Conservation (phyloP, 2,329 filamentous ascomycete genomes). For the Onygenales sp. region DNA sequence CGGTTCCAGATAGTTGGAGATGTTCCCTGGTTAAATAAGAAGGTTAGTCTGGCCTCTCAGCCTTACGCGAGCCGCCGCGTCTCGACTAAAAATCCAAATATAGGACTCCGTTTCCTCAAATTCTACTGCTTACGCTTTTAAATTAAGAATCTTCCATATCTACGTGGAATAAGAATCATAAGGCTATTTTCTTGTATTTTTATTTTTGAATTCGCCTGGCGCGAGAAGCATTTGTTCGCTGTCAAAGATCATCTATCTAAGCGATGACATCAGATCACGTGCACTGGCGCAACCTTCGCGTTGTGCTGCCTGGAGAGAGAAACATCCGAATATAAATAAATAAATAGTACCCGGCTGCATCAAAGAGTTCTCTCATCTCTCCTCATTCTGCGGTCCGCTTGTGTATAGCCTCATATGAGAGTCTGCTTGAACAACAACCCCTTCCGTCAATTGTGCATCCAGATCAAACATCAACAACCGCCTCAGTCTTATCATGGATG, state of each 20-base stretch:
- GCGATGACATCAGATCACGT: constrained; percentile 7
- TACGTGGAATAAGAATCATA: no score
- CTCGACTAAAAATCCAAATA: no score
- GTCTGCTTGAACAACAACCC: neutral
- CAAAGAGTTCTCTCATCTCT: neutral
- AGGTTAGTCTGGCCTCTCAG: neutral
- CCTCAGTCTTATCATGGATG: neutral
- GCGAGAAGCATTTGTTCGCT: neutral
- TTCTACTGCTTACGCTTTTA: no score
- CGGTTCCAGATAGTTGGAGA: neutral
- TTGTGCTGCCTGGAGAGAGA: constrained; percentile 7
- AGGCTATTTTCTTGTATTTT: no score
- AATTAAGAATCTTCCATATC: no score
- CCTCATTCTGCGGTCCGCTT: no score
- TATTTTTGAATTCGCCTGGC: no score
- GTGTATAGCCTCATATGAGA: neutral
- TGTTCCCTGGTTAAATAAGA: neutral
- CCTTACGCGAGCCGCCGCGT: neutral
- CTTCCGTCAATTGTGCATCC: neutral
- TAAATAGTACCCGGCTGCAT: neutral
- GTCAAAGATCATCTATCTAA: neutral
- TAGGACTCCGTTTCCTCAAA: no score
- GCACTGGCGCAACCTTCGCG: constrained; percentile 5
- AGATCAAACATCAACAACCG: neutral
- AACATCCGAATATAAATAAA: neutral